These are phyloP conservation scores for Mucor plumbeus DNA, from an alignment of 371 early-diverging fungal genomes.

Conservation along the genomic window DNA sequence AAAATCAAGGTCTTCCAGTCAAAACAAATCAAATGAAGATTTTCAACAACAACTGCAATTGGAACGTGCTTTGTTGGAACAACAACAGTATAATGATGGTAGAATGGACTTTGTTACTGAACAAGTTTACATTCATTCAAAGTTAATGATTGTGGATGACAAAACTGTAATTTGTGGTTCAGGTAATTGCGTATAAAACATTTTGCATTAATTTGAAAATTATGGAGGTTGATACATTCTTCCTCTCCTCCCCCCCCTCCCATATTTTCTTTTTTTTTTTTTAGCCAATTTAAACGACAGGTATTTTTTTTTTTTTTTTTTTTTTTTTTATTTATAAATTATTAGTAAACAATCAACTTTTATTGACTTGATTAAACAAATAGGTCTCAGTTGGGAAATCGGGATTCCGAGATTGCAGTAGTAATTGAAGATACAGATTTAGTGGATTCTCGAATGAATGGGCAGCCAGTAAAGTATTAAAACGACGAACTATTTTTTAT, in stretches of 20 bases:
- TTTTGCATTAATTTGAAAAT: background rate
- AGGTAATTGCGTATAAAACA: conserved; percentile 31
- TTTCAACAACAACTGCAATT: background rate
- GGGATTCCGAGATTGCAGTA: conserved; percentile 91
- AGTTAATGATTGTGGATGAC: conserved; percentile 88
- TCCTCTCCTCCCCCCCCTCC: too few species aligned
- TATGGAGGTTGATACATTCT: too few species aligned
- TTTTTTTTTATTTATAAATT: conserved; percentile 1
- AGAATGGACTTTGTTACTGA: conserved; percentile 66
- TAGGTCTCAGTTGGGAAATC: conserved; percentile 87
- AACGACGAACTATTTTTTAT: background rate
- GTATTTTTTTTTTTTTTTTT: conserved; percentile 24
- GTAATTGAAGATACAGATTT: conserved; percentile 77
- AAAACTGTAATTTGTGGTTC: conserved; percentile 66
- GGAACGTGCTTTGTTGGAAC: background rate
- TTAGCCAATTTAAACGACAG: conserved; percentile 56
- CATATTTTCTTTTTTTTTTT: background rate
- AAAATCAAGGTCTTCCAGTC: conserved; percentile 8
- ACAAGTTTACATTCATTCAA: conserved; percentile 86
- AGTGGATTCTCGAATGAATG: conserved; percentile 76
- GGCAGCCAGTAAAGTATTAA: conserved; percentile 51
- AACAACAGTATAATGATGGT: conserved; percentile 19
- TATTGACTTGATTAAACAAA: background rate
- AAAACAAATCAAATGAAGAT: conserved; percentile 17
- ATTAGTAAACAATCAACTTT: background rate